Percentiles rank a stretch among this genome's conserved stretches.
Evolutionary conservation across 2,329 filamentous ascomycete genomes (phyloP).

Genomic region (Tolypocladium capitatum): DNA sequence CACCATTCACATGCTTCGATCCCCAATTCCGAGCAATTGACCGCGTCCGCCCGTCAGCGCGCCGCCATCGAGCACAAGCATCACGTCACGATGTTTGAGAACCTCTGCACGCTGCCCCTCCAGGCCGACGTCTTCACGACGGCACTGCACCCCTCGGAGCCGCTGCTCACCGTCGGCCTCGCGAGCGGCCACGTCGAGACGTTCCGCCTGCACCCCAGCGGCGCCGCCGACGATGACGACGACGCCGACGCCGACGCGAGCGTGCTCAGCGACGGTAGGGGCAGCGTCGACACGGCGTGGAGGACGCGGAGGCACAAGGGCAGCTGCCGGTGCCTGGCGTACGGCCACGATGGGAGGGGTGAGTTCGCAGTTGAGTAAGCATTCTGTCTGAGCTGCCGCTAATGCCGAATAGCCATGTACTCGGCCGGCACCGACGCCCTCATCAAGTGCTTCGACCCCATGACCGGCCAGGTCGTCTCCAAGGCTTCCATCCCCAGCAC

Average conservation of each 20-base stretch:
- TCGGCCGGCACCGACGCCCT: constrained; percentile 49
- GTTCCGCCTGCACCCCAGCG: constrained; percentile 53
- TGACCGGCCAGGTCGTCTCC: constrained; percentile 55
- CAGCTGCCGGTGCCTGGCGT: constrained; percentile 73
- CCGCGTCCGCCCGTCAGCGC: background rate
- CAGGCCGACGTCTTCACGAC: constrained; percentile 79
- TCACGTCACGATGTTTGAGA: constrained; percentile 62
- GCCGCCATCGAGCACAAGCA: background rate
- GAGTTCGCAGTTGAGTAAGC: background rate
- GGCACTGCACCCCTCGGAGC: constrained; percentile 71
- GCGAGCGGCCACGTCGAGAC: constrained; percentile 76
- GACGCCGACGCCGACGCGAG: constrained; percentile 36
- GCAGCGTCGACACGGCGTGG: constrained; percentile 74
- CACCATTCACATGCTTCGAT: background rate
- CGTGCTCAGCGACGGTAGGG: constrained; percentile 47
- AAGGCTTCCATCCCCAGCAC: constrained; percentile 65
- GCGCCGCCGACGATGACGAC: constrained; percentile 38
- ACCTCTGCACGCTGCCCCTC: constrained; percentile 78
- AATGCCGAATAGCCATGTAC: constrained; percentile 33
- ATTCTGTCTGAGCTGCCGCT: background rate
- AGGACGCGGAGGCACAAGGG: constrained; percentile 83
- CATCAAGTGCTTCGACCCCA: constrained; percentile 43
- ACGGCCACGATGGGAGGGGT: constrained; percentile 63
- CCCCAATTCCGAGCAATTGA: background rate
- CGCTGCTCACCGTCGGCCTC: constrained; percentile 75